Evolutionary conservation across 345 rosid species (phyloP).

Genomic region (Mercurialis annua): DNA sequence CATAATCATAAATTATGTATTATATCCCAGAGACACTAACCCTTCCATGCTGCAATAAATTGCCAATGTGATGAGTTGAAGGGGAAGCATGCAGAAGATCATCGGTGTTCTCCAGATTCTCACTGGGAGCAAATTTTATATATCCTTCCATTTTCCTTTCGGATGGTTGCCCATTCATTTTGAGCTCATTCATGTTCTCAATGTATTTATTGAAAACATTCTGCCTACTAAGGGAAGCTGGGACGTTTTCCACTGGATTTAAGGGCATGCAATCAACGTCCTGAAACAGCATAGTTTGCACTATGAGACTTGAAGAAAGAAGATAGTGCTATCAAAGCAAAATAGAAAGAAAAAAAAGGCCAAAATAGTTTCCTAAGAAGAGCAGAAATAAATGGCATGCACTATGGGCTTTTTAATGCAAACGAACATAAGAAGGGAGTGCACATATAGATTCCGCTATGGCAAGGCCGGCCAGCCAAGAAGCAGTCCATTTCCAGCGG

Average conservation of each 20-base stretch:
- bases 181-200: conserved; percentile 48
- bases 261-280: conserved; percentile 84
- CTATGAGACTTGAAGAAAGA: conserved; percentile 7
- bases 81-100: conserved; percentile 38
- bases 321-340: neutral
- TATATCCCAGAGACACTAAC: conserved; percentile 32
- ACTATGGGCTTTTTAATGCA: neutral
- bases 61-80: conserved; percentile 34
- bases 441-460: neutral
- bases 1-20: conserved; percentile 9
- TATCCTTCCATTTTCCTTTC: conserved; percentile 46
- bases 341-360: neutral
- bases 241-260: conserved; percentile 64
- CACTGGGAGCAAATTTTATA: conserved; percentile 38
- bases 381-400: neutral
- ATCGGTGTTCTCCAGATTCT: conserved; percentile 40
- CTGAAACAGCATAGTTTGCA: conserved; percentile 39
- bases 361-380: neutral
- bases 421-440: neutral
- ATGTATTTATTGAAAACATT: conserved; percentile 37
- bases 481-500: too few species aligned
- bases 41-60: conserved; percentile 45
- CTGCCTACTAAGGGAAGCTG: conserved; percentile 59
- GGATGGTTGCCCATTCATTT: conserved; percentile 43
- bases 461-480: too few species aligned